Evolutionary conservation across 176 grass and related monocot genomes (phyloP).

Genomic region (Lolium perenne): DNA sequence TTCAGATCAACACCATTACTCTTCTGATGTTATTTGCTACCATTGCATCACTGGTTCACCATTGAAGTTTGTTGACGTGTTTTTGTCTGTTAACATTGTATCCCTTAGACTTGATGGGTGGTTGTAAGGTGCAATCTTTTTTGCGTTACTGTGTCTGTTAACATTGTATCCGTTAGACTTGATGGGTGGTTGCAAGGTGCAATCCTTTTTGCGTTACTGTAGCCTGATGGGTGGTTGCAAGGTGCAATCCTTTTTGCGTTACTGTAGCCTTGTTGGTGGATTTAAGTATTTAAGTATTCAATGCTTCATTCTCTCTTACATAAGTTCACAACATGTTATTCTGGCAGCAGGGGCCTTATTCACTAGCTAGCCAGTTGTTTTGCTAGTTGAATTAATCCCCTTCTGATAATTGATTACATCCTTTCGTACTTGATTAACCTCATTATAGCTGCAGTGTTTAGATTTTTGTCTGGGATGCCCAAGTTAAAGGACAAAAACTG

Average conservation of each 20-base stretch:
- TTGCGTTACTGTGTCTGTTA: no score
- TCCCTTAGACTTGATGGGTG: constrained; percentile 42
- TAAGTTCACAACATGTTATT: constrained; percentile 40
- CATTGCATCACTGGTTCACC: background rate
- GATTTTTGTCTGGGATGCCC: no score
- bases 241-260: constrained; percentile 11
- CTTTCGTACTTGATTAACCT: constrained; percentile 1
- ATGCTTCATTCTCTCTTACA: constrained; percentile 28
- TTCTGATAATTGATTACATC: constrained; percentile 22
- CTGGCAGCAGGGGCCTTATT: constrained; percentile 27
- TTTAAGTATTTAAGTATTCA: background rate
- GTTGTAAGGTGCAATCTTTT: constrained; percentile 42
- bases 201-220: constrained; percentile 32
- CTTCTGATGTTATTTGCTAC: background rate
- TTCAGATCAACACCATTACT: background rate
- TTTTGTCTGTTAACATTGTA: background rate
- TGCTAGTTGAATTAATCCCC: constrained; percentile 35
- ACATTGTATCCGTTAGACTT: no score
- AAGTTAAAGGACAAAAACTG: no score
- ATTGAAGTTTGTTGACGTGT: background rate
- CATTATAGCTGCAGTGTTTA: background rate
- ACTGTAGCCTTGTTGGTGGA: constrained; percentile 36
- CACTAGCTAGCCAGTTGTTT: constrained; percentile 31
- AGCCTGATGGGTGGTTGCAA: no score
- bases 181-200: no score